Evolutionary conservation across 345 rosid genomes (phyloP), one percentile per base, ranked within the genome.

Genomic region (Trapa bicornis): DNA sequence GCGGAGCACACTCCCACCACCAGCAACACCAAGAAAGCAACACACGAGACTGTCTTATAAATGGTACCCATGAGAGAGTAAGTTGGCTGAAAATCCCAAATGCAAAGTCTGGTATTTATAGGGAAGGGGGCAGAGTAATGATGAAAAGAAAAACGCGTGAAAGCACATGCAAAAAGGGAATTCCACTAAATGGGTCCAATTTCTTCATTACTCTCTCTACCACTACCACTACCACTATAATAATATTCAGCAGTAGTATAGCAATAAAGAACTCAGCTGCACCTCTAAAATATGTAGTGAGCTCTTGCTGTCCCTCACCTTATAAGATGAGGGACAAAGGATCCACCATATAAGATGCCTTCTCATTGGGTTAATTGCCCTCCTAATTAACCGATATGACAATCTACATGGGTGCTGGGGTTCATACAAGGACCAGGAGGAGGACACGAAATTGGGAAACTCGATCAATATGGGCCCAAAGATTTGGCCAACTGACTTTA

Each of bases 281-380:
- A 33, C 35, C 63, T 22, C 29, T 68, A 67, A 64, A 14, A 47
- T 48, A 22, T 22, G 29, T 22, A 56, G 74, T 73, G 78, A 71
- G 77, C 29, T 75, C 75, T 69, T 62, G 81, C 81, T 79, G 86
- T 77, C 67, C 33, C 64, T 81, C 83, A 77, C 66, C 50, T 73
- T 64, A 22, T 22, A 22, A 22, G 29, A 22, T 22, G 29, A 22
- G 29, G 29, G 29, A 22, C 29, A 47, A 47, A 47, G 16, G 16
- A 47, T 47, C 2, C 29, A 22, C 29, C 29, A 22, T 22, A 22
- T 47, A 47, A 47, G 53, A 47, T 47, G 15, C 15, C 9, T 1
- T 47, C 53, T 15, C 16, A 52, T 52, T 41, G 4, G 43, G 7
- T 41, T 3, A 3, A 41, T 41, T 41, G 7, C 4, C 43, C 43